A percentile compares a stretch with the other conserved stretches of the same genome.
Conservation (phyloP, 2,329 filamentous ascomycete species). For the Blastomyces parvus region DNA sequence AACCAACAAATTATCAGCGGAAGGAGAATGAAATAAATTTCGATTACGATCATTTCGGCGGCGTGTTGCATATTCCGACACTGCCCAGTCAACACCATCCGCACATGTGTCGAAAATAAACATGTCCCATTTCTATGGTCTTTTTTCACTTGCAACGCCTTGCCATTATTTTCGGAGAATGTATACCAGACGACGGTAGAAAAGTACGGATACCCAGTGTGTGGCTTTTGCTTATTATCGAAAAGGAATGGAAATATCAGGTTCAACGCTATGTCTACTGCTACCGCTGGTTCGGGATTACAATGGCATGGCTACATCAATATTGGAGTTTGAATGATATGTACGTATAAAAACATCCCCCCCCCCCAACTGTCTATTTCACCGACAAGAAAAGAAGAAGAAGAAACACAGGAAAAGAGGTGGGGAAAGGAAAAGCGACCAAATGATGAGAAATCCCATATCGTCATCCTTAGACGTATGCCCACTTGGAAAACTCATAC, state of each 20-base stretch:
- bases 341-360: neutral
- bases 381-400: too few species aligned
- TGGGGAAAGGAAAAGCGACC: slow-evolving; percentile 12
- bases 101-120: neutral
- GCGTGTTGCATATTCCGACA: neutral
- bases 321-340: neutral
- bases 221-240: neutral
- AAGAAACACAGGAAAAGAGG: neutral
- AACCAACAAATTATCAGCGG: neutral
- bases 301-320: neutral
- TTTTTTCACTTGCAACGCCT: neutral
- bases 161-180: neutral
- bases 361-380: too few species aligned
- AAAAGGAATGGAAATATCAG: neutral
- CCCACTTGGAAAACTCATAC: slow-evolving; percentile 25
- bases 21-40: neutral
- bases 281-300: neutral
- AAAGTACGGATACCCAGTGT: neutral
- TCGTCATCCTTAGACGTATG: slow-evolving; percentile 97
- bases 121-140: neutral
- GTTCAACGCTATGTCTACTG: neutral
- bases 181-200: neutral
- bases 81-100: neutral
- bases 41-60: neutral
- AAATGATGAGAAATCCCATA: slow-evolving; percentile 81